Percentiles rank a stretch among this genome's conserved stretches.
These are phyloP conservation scores for Ceratocystis destructans DNA, from an alignment of 2,329 filamentous ascomycete genomes.

Conservation along the genomic window DNA sequence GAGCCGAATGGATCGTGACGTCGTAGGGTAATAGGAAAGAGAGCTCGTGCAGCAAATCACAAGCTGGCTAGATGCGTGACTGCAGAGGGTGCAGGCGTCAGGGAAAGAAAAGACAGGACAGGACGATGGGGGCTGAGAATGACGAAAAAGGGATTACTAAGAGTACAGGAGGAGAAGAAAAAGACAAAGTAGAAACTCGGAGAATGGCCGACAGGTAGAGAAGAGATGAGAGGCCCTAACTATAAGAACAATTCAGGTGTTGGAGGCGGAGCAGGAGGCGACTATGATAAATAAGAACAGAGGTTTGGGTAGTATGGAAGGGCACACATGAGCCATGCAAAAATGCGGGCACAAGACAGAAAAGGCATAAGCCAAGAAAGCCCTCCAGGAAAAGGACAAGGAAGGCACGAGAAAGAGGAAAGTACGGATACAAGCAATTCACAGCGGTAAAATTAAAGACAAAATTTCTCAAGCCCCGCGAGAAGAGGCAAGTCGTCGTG, in stretches of 20 bases:
- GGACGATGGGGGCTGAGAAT: neutral
- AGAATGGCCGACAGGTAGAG: no score
- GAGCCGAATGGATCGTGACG: neutral
- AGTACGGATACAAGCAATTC: no score
- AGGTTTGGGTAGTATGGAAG: neutral
- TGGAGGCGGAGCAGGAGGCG: neutral
- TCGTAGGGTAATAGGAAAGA: neutral
- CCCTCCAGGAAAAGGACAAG: neutral
- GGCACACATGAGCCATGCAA: neutral
- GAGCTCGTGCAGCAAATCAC: no score
- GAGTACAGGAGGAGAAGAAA: neutral
- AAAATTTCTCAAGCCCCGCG: no score
- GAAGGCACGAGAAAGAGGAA: neutral
- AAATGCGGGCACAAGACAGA: neutral
- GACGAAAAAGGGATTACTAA: neutral
- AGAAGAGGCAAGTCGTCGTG: constrained; percentile 6
- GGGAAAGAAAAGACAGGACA: neutral
- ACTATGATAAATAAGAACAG: neutral
- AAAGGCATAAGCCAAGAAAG: neutral
- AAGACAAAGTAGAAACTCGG: no score
- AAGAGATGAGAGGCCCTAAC: no score
- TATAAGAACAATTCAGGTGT: no score
- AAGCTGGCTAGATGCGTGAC: neutral
- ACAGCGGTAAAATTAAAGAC: no score
- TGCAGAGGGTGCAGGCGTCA: neutral